phyloP scores from a whole-genome alignment of 106 monocot genomes.

The Allium cepa region DNA sequence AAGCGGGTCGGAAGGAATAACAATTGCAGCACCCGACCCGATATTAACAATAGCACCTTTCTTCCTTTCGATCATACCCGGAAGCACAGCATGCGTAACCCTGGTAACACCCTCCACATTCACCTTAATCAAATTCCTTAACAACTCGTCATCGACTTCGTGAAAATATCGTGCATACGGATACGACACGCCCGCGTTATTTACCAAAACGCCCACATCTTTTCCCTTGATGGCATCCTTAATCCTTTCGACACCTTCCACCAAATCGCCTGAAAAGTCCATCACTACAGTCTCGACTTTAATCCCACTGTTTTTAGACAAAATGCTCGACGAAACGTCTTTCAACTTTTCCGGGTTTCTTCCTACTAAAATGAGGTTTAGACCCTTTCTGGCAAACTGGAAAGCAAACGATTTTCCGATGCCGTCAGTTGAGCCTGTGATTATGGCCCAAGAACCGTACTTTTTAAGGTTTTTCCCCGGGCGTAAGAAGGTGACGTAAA shows the following conservation, averaged over 20 bases:
- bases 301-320: constrained; percentile 17
- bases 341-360: constrained; percentile 72
- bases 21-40: constrained; percentile 72
- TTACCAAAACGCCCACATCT: constrained; percentile 81
- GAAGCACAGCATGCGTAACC: constrained; percentile 74
- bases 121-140: constrained; percentile 60
- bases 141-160: constrained; percentile 75
- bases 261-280: constrained; percentile 61
- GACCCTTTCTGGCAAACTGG: constrained; percentile 51
- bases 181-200: constrained; percentile 83
- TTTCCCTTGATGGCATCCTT: constrained; percentile 42
- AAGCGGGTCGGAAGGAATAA: constrained; percentile 83
- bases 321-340: constrained; percentile 34
- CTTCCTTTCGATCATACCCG: constrained; percentile 75
- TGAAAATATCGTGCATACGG: constrained; percentile 88
- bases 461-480: constrained; percentile 45
- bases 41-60: constrained; percentile 80
- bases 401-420: constrained; percentile 71
- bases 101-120: constrained; percentile 80
- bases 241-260: constrained; percentile 33
- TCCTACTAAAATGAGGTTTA: constrained; percentile 74
- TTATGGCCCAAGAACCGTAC: constrained; percentile 81
- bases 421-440: constrained; percentile 85
- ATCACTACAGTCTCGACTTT: constrained; percentile 44
- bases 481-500: constrained; percentile 69